A percentile compares a stretch with the other conserved stretches of the same genome.
These are phyloP conservation scores for Lyophyllum semitale DNA, from an alignment of 768 basidiomycete species.

Conservation along the genomic window DNA sequence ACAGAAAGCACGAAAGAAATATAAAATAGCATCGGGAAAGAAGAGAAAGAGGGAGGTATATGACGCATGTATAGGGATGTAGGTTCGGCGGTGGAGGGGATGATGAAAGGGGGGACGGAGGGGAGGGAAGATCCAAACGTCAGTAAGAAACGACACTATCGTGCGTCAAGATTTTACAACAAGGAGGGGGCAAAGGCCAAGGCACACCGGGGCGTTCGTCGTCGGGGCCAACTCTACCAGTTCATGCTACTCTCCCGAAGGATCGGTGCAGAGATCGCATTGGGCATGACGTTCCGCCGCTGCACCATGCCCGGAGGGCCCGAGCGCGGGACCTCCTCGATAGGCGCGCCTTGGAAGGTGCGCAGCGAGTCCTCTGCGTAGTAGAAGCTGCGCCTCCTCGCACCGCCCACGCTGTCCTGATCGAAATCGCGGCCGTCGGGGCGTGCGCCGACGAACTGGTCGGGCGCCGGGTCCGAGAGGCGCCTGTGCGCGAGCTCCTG, in stretches of 20 bases:
- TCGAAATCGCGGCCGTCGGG: slow-evolving; percentile 77
- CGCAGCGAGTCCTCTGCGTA: slow-evolving; percentile 84
- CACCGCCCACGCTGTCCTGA: slow-evolving; percentile 72
- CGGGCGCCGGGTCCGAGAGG: slow-evolving; percentile 61
- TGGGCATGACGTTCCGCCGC: slow-evolving; percentile 60
- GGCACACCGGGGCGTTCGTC: background rate
- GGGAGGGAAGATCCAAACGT: background rate
- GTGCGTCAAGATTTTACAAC: slow-evolving; percentile 6
- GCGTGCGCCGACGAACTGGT: slow-evolving; percentile 42
- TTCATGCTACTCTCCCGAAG: slow-evolving; percentile 84
- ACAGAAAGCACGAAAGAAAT: slow-evolving; percentile 5
- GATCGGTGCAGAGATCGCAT: slow-evolving; percentile 73
- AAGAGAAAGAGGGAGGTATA: slow-evolving; percentile 5
- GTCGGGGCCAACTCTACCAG: slow-evolving; percentile 50
- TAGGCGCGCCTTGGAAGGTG: slow-evolving; percentile 43
- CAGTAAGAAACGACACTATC: background rate
- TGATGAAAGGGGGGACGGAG: background rate
- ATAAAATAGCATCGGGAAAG: slow-evolving; percentile 3
- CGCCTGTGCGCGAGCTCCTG: slow-evolving; percentile 72
- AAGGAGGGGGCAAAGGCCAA: background rate
- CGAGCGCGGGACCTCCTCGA: background rate
- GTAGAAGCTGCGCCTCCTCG: slow-evolving; percentile 79
- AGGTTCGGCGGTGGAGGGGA: background rate
- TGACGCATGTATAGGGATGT: slow-evolving; percentile 15
- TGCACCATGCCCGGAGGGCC: slow-evolving; percentile 29